Evolutionary conservation across 352 stramenopile species (phyloP), one percentile per base, ranked within the genome.

Genomic region (Pythium periplocum): DNA sequence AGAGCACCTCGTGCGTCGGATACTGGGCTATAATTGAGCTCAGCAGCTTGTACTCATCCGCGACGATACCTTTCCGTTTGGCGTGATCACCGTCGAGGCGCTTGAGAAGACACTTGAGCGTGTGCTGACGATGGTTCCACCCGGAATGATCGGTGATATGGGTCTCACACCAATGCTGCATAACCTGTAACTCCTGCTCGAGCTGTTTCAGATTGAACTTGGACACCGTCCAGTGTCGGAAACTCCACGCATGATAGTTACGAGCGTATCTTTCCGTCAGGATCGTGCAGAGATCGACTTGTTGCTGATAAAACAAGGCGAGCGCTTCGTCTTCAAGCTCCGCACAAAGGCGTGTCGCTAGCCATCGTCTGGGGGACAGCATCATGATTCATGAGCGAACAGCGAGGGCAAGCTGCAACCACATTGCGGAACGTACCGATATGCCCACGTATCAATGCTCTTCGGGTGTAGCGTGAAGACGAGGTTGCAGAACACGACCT

Each of bases 231-330:
- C 78, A 90, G 54, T 91, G 83, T 6, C 83, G 78, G 54, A 86
- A 92, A 53, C 80, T 91, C 83, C 83, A 93, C 30, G 83, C 80
- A 61, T 91, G 80, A 49, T 93, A 93, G 56, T 93, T 93, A 46
- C 80, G 78, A 3, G 78, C 62, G 47, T 85, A 83, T 10, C 73
- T 66, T 52, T 93, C 81, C 0, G 78, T 66, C 17, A 93, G 51
- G 11, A 66, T 60, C 39, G 45, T 57, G 53, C 80, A 90, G 39
- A 84, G 44, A 1, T 62, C 51, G 11, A 87, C 62, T 53, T 93
- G 77, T 6, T 74, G 53, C 4, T 63, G 10, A 36, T 73, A 87
- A 61, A 89, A 90, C 0, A 12, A 32, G 12, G 66, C 57, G 3
- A 74, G 59, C n/a, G 40, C 49, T 10, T 57, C 35, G 2, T 57